A percentile compares a stretch with the other conserved stretches of the same genome.
Conservation (phyloP, 202 grass and related monocot genomes). For the Panicum virgatum region DNA sequence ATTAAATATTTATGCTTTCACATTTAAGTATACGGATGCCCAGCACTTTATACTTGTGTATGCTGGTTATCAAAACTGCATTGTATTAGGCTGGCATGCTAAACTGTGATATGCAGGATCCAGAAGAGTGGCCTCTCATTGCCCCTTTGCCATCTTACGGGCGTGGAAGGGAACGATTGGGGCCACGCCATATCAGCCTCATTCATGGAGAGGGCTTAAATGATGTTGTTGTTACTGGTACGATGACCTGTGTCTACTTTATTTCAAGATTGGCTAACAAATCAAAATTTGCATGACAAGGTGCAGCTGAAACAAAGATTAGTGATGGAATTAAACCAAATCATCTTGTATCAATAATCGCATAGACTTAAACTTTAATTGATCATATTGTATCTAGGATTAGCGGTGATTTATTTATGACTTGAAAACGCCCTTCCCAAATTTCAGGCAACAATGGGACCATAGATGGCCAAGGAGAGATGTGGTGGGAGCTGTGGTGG, state of each 20-base stretch:
- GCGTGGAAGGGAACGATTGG: slow-evolving; percentile 79
- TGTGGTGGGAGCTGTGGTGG: slow-evolving; percentile 97
- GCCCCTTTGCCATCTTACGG: slow-evolving; percentile 83
- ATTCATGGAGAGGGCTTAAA: slow-evolving; percentile 74
- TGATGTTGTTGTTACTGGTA: slow-evolving; percentile 88
- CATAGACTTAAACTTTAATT: background rate
- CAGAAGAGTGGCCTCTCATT: slow-evolving; percentile 80
- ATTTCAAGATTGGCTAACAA: background rate
- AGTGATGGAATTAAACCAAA: background rate
- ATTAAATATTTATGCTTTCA: background rate
- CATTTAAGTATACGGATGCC: slow-evolving; percentile 24
- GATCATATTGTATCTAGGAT: background rate
- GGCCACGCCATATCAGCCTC: slow-evolving; percentile 83
- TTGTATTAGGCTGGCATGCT: slow-evolving; percentile 30
- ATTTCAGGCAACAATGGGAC: slow-evolving; percentile 73
- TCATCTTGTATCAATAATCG: background rate
- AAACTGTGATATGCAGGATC: slow-evolving; percentile 56
- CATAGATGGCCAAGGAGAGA: slow-evolving; percentile 82
- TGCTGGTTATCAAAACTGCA: slow-evolving; percentile 1
- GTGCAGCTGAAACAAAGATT: background rate
- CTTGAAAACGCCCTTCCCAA: background rate
- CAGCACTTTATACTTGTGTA: slow-evolving; percentile 18
- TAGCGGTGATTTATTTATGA: background rate
- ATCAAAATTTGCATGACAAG: background rate
- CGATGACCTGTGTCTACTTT: slow-evolving; percentile 21